A percentile compares a stretch with the other conserved stretches of the same genome.
Conservation (phyloP, 257 asterid genomes). For the Lycium barbarum region DNA sequence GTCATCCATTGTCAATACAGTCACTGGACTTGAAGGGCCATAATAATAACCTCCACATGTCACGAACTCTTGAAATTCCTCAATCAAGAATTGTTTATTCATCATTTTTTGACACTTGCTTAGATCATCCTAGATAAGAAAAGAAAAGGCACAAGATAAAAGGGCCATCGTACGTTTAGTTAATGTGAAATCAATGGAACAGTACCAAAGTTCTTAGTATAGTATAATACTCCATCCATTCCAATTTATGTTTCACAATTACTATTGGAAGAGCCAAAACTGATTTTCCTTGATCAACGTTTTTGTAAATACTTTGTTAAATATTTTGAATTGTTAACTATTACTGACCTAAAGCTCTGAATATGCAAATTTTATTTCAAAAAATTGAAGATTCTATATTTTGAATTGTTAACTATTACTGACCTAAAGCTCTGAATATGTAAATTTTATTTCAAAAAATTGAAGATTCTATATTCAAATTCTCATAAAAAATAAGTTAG, state of each 20-base stretch:
- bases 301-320: neutral
- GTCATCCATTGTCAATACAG: constrained; percentile 52
- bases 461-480: neutral
- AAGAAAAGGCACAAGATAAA: neutral
- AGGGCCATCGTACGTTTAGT: neutral
- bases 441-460: no score
- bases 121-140: constrained; percentile 51
- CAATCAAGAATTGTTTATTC: constrained; percentile 33
- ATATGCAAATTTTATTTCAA: no score
- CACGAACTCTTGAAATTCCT: constrained; percentile 15
- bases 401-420: no score
- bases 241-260: neutral
- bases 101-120: constrained; percentile 51
- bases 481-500: neutral
- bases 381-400: no score
- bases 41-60: constrained; percentile 25
- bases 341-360: no score
- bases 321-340: no score
- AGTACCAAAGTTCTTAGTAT: neutral
- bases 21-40: constrained; percentile 71
- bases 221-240: neutral
- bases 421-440: no score
- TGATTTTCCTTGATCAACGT: neutral
- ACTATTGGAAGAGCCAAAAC: neutral
- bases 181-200: neutral